A percentile compares a stretch with the other conserved stretches of the same genome.
phyloP scores from a whole-genome alignment of 2,329 filamentous ascomycete genomes.

The Colletotrichum sp. region DNA sequence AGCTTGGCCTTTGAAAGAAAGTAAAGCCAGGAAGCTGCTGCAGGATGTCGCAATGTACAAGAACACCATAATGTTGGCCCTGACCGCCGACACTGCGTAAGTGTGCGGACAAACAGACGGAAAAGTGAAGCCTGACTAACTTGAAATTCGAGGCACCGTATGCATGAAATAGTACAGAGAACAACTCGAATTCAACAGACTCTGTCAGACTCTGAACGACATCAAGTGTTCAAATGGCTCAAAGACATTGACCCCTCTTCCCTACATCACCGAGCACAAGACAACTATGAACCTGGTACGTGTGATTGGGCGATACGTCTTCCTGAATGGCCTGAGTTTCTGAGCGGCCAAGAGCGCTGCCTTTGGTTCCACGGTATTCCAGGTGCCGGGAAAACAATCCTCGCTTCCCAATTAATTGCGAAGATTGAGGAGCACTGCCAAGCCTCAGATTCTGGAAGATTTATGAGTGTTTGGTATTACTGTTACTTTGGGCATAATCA shows the following conservation, averaged over 20 bases:
- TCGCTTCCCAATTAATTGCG: neutral
- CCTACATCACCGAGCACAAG: rapidly evolving
- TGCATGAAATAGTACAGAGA: rapidly evolving
- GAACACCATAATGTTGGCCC: neutral
- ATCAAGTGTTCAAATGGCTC: neutral
- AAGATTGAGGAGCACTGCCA: rapidly evolving
- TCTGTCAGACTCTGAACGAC: neutral
- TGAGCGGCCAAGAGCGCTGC: neutral
- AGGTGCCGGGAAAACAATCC: neutral
- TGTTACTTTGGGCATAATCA: neutral
- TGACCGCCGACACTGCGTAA: neutral
- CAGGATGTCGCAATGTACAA: neutral
- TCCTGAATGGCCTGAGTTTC: neutral
- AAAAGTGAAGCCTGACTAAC: too few relatives aligned
- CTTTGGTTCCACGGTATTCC: neutral
- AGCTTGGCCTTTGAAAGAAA: neutral
- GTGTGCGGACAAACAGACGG: too few relatives aligned
- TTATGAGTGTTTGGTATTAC: neutral
- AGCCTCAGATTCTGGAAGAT: rapidly evolving
- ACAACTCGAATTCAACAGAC: rapidly evolving
- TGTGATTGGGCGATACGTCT: neutral
- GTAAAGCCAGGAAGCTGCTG: neutral
- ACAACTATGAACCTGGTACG: neutral
- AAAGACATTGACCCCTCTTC: neutral
- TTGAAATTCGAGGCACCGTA: rapidly evolving